Evolutionary conservation across 2,329 filamentous ascomycete species (phyloP).

Genomic region (Chaetoscypha palmicola): DNA sequence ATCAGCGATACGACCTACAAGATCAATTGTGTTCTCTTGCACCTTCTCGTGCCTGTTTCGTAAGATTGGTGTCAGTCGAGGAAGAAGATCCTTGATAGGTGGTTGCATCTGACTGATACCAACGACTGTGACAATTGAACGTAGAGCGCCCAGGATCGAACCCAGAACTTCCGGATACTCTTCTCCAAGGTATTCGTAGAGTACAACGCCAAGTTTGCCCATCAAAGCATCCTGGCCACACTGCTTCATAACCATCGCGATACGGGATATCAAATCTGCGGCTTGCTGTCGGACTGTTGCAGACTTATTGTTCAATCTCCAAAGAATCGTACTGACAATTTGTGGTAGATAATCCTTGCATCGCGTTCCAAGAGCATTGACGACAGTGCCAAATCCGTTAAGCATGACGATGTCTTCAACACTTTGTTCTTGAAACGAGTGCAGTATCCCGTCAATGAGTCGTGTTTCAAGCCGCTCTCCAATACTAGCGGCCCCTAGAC

Average conservation of each 20-base stretch:
- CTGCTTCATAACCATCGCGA: constrained; percentile 98
- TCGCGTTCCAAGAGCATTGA: constrained; percentile 86
- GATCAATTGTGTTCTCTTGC: constrained; percentile 96
- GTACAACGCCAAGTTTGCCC: constrained; percentile 86
- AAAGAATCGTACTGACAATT: constrained; percentile 93
- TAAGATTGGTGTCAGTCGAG: constrained; percentile 92
- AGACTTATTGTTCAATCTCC: constrained; percentile 96
- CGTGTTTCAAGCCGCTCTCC: constrained; percentile 87
- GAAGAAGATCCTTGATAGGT: constrained; percentile 91
- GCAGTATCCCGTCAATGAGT: constrained; percentile 88
- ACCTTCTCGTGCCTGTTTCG: constrained; percentile 99
- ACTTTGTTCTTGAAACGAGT: constrained; percentile 96
- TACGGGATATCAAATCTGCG: constrained; percentile 90
- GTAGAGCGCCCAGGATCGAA: constrained; percentile 88
- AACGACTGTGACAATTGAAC: constrained; percentile 95
- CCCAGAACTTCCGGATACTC: constrained; percentile 97
- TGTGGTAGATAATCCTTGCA: constrained; percentile 96
- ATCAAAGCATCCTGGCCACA: constrained; percentile 94
- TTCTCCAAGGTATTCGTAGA: constrained; percentile 97
- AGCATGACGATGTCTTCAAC: constrained; percentile 94
- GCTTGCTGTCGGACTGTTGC: constrained; percentile 95
- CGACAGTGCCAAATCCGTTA: constrained; percentile 95
- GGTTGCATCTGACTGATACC: constrained; percentile 98
- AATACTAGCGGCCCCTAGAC: constrained; percentile 88
- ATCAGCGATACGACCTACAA: constrained; percentile 96